Evolutionary conservation across 148 eudicot genomes (phyloP), one percentile per base, ranked within the genome.

Genomic region (Chenopodium album): DNA sequence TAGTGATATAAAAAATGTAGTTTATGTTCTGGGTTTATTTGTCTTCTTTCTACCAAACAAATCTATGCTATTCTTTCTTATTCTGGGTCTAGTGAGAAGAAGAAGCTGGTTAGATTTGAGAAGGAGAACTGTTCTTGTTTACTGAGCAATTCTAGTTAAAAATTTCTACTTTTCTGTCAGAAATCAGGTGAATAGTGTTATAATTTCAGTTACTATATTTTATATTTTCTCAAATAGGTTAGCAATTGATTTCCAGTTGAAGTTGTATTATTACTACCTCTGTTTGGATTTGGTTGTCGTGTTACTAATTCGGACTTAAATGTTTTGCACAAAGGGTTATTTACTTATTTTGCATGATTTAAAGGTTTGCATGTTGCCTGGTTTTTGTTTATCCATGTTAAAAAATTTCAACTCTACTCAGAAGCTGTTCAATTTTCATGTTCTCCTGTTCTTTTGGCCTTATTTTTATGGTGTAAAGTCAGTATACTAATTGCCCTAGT

Each of bases 351-450:
- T 73, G 86, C 78, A 83, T 88, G 73, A 81, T 78, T 28, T 73
- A 67, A 52, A 79, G 84, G 75, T 69, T 70, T 80, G 56, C 85
- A 80, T 85, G 87, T 85, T 81, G 68, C 59, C 77, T 84, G 74
- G 31, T 34, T 44, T 80, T 41, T 69, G 81, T 80, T 78, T 60
- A 66, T 77, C 63, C 41, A 22, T 74, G 50, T 76, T 44, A 65
- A 69, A 66, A 19, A 47, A 26, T 6, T 68, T 84, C 50, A n/a
- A 74, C 71, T 60, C 9, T 28, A 9, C 23, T 69, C 74, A 63
- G 66, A 50, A 67, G 79, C 78, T 84, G 81, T 82, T 68, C 78
- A 80, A 79, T 76, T 81, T 80, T 86, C 74, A 73, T 75, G 78
- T 78, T 79, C 65, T 77, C 13, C 46, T 73, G 48, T 74, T 84